Conservation (phyloP, 495 filamentous ascomycete species). For the Xylaria bambusicola region DNA sequence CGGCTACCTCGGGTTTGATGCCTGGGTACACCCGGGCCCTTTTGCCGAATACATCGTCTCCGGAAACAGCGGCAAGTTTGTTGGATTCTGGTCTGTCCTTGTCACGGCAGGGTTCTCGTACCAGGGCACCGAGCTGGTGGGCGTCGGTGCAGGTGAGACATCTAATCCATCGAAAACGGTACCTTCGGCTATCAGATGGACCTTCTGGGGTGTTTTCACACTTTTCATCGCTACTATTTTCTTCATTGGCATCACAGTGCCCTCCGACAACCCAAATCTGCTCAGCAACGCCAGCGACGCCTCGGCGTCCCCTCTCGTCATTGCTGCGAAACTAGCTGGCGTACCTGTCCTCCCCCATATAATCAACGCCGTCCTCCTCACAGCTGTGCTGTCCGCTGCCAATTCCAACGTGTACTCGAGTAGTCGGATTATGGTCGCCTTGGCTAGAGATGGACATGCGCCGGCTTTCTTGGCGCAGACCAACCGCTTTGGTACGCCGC, state of each 20-base stretch:
- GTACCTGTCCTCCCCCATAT: slow-evolving; percentile 67
- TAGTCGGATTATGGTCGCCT: slow-evolving; percentile 63
- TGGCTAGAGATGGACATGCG: slow-evolving; percentile 63
- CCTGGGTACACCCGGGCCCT: slow-evolving; percentile 69
- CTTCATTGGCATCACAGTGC: slow-evolving; percentile 68
- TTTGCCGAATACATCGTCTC: slow-evolving; percentile 59
- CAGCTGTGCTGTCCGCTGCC: slow-evolving; percentile 57
- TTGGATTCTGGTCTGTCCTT: slow-evolving; percentile 49
- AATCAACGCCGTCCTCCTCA: slow-evolving; percentile 71
- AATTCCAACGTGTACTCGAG: slow-evolving; percentile 63
- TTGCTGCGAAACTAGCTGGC: slow-evolving; percentile 65
- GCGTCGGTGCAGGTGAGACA: slow-evolving; percentile 68
- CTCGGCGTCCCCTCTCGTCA: slow-evolving; percentile 70
- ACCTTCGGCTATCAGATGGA: slow-evolving; percentile 50
- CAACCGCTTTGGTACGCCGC: slow-evolving; percentile 46
- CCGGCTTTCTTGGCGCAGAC: slow-evolving; percentile 49
- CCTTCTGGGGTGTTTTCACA: slow-evolving; percentile 62
- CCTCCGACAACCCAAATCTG: slow-evolving; percentile 53
- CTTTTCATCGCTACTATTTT: slow-evolving; percentile 70
- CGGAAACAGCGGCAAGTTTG: slow-evolving; percentile 46
- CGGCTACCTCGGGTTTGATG: slow-evolving; percentile 68
- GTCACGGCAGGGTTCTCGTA: slow-evolving; percentile 51
- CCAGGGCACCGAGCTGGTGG: slow-evolving; percentile 62
- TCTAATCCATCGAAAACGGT: slow-evolving; percentile 60
- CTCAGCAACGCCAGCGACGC: slow-evolving; percentile 49